Conservation (phyloP, 371 early-diverging fungal genomes). For the Syncephalastrum contaminatum region DNA sequence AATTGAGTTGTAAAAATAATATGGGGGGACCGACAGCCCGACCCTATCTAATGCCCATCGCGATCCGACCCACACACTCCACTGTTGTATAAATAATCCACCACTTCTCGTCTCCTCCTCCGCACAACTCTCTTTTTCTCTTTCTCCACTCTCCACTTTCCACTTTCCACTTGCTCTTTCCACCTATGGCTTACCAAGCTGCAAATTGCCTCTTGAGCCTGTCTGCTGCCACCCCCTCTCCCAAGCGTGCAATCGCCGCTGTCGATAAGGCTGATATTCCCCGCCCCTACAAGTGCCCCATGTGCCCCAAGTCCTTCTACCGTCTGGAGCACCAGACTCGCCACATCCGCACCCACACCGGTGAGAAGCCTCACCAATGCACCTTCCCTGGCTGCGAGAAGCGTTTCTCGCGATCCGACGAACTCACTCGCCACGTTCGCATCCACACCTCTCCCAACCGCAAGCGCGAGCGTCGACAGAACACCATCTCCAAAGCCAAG, state of each 20-base stretch:
- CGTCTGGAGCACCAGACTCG: conserved; percentile 72
- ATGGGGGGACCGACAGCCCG: background rate
- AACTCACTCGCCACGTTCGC: conserved; percentile 63
- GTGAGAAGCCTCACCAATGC: conserved; percentile 81
- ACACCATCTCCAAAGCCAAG: conserved; percentile 8
- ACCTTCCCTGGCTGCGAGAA: conserved; percentile 70
- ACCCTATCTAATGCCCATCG: conserved; percentile 1
- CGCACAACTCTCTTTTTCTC: conserved; percentile 9
- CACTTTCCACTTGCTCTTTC: background rate
- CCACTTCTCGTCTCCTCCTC: background rate
- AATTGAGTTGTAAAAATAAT: too few species aligned
- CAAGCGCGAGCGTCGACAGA: conserved; percentile 13
- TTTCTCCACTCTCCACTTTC: conserved; percentile 7
- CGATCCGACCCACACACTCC: background rate
- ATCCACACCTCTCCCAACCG: conserved; percentile 56
- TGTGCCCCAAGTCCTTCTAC: conserved; percentile 65
- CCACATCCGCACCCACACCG: conserved; percentile 83
- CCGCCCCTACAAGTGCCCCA: conserved; percentile 65
- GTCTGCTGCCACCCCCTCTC: conserved; percentile 28
- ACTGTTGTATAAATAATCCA: conserved; percentile 3
- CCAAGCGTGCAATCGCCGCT: conserved; percentile 31
- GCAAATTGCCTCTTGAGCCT: conserved; percentile 37
- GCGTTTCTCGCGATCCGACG: conserved; percentile 75
- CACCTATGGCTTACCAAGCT: conserved; percentile 30
- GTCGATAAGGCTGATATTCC: conserved; percentile 46